phyloP scores from a whole-genome alignment of 148 eudicot species.

The Rhododendron molle region DNA sequence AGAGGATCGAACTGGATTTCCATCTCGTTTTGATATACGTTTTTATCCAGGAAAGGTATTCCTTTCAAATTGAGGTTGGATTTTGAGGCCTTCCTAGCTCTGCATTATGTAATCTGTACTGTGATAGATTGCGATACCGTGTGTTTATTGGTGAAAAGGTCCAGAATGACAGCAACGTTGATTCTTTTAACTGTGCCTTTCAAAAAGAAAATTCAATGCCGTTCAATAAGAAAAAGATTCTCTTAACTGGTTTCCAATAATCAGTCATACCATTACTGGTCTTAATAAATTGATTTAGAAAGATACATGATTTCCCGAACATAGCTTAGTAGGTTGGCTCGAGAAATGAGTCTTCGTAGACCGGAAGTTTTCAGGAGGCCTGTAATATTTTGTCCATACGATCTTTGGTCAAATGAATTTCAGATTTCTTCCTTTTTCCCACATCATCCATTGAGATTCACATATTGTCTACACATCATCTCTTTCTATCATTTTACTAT shows the following conservation, averaged over 20 bases:
- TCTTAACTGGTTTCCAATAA: neutral
- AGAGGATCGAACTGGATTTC: constrained; percentile 66
- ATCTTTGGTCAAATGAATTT: neutral
- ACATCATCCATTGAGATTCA: neutral
- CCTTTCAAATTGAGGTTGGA: neutral
- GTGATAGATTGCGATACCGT: neutral
- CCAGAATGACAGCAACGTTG: neutral
- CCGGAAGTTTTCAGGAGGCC: neutral
- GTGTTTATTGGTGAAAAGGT: neutral
- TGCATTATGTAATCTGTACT: neutral
- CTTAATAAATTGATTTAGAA: neutral
- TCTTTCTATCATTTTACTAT: neutral
- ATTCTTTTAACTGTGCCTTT: neutral
- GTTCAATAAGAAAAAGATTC: too few relatives aligned
- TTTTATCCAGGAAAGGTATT: constrained; percentile 84
- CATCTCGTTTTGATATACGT: constrained; percentile 48
- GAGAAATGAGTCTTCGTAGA: neutral
- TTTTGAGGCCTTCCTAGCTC: neutral
- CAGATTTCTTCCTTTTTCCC: neutral
- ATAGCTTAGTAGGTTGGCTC: neutral
- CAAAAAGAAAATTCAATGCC: too few relatives aligned
- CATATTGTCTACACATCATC: neutral
- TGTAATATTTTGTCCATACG: neutral
- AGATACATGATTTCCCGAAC: neutral
- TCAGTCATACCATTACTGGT: neutral